Evolutionary conservation across 2,329 filamentous ascomycete genomes (phyloP).

Genomic region (Fusarium tjaetaba): DNA sequence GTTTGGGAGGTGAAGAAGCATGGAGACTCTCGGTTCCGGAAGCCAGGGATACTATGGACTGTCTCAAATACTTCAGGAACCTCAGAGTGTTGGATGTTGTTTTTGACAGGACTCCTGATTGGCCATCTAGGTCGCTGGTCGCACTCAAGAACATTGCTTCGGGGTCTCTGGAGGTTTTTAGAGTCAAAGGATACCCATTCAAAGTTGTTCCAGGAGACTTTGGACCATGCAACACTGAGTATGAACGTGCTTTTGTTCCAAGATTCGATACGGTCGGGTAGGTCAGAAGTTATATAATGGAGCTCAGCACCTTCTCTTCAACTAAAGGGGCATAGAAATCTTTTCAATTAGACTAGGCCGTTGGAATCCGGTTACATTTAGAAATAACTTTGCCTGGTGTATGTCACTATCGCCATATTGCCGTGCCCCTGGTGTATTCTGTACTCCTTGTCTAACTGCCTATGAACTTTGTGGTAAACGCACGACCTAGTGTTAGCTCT

Average conservation of each 20-base stretch:
- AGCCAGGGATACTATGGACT: background rate
- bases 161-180: conserved; percentile 1
- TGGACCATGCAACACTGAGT: background rate
- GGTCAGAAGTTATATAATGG: too few relatives aligned
- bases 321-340: background rate
- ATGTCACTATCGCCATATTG: background rate
- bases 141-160: conserved; percentile 3
- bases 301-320: background rate
- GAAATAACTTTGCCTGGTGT: background rate
- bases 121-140: conserved; percentile 2
- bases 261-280: background rate
- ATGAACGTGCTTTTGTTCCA: background rate
- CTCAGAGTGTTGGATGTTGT: conserved; percentile 8
- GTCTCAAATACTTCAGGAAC: background rate
- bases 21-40: background rate
- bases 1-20: background rate
- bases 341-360: background rate
- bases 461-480: background rate
- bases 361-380: background rate
- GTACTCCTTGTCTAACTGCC: too few relatives aligned
- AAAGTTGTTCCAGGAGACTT: background rate
- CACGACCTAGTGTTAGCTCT: background rate
- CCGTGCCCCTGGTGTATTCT: background rate
- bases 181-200: conserved; percentile 9
- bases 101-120: background rate